A percentile compares a stretch with the other conserved stretches of the same genome.
Conservation (phyloP, 495 filamentous ascomycete species). For the Trichoderma erinaceum region DNA sequence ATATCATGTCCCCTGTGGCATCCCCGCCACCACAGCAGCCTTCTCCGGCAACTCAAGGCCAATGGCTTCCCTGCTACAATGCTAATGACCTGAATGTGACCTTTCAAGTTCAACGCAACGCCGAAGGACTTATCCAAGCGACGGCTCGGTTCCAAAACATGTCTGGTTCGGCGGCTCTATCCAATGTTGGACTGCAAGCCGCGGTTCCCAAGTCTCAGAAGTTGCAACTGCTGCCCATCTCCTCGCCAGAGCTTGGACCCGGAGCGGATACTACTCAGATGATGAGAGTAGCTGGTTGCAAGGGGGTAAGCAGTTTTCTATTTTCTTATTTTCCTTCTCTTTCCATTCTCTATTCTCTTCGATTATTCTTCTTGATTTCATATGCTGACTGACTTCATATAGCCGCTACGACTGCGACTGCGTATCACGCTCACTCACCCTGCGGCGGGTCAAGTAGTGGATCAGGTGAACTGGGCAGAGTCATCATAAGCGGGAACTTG, state of each 20-base stretch:
- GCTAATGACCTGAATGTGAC: slow-evolving; percentile 78
- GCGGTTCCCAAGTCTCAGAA: slow-evolving; percentile 95
- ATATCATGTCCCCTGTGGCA: slow-evolving; percentile 38
- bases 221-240: slow-evolving; percentile 82
- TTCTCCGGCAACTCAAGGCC: slow-evolving; percentile 27
- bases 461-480: slow-evolving; percentile 96
- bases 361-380: slow-evolving; percentile 15
- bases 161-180: slow-evolving; percentile 56
- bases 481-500: slow-evolving; percentile 40
- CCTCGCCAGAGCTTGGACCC: slow-evolving; percentile 62
- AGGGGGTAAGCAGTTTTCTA: slow-evolving; percentile 63
- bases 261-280: slow-evolving; percentile 80
- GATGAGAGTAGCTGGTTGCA: slow-evolving; percentile 77
- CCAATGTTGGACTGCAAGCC: slow-evolving; percentile 75
- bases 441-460: slow-evolving; percentile 62
- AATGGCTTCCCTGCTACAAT: slow-evolving; percentile 67
- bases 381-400: slow-evolving; percentile 25
- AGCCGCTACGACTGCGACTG: slow-evolving; percentile 69
- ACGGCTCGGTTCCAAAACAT: slow-evolving; percentile 76
- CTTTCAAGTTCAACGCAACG: slow-evolving; percentile 73
- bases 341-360: background rate
- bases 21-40: slow-evolving; percentile 45
- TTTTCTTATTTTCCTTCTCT: background rate
- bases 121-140: slow-evolving; percentile 65
- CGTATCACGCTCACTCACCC: slow-evolving; percentile 74